These are phyloP conservation scores for Ganoderma meredithae DNA, from an alignment of 1,284 basidiomycete genomes.

Conservation along the genomic window DNA sequence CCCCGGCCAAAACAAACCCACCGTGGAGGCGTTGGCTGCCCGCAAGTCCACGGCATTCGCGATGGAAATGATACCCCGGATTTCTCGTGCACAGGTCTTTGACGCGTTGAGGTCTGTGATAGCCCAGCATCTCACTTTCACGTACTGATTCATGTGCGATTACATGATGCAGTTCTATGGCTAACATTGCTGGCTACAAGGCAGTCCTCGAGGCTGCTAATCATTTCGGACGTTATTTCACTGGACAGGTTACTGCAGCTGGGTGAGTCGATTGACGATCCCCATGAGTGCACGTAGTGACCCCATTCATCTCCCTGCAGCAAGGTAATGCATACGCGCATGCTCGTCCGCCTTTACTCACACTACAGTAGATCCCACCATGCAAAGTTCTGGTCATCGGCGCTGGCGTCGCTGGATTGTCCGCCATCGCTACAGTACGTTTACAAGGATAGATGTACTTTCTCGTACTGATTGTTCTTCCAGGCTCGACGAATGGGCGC, in stretches of 20 bases:
- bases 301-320: conserved; percentile 6
- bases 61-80: conserved; percentile 90
- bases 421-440: conserved; percentile 81
- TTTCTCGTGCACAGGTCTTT: conserved; percentile 86
- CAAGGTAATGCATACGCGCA: conserved; percentile 25
- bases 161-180: conserved; percentile 73
- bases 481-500: conserved; percentile 83
- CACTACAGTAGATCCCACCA: conserved; percentile 71
- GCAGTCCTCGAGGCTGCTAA: conserved; percentile 88
- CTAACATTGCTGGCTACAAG: conserved; percentile 88
- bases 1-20: conserved; percentile 78
- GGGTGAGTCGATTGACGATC: conserved; percentile 58
- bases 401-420: conserved; percentile 86
- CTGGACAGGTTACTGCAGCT: conserved; percentile 88
- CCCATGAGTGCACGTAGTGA: neutral
- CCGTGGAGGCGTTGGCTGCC: conserved; percentile 71
- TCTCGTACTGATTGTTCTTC: conserved; percentile 3
- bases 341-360: neutral
- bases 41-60: conserved; percentile 73
- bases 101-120: conserved; percentile 76
- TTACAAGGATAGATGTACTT: neutral
- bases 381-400: conserved; percentile 88
- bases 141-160: neutral
- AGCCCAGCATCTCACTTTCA: neutral
- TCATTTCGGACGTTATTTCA: conserved; percentile 86